phyloP scores from a whole-genome alignment of 495 filamentous ascomycete species.

The Astrocystis sublimbata region DNA sequence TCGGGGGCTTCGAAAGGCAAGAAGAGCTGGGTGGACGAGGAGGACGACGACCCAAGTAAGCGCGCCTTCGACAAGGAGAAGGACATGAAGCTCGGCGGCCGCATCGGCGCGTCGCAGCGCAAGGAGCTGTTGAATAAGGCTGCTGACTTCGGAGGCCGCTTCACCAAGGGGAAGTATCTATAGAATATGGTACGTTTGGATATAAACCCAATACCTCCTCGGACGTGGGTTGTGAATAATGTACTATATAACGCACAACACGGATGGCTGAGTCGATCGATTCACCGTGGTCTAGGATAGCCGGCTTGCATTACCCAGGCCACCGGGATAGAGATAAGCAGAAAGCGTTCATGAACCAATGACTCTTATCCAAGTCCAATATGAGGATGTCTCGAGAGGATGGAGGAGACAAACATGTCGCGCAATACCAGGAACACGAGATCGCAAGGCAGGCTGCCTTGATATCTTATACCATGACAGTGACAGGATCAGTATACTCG shows the following conservation, averaged over 20 bases:
- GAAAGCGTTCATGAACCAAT: no score
- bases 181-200: constrained; percentile 37
- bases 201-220: no score
- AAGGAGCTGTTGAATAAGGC: constrained; percentile 79
- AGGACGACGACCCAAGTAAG: constrained; percentile 89
- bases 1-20: neutral
- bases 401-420: no score
- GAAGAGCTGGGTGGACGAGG: constrained; percentile 46
- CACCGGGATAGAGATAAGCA: no score
- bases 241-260: no score
- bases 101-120: constrained; percentile 71
- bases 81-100: constrained; percentile 79
- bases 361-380: neutral
- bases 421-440: neutral
- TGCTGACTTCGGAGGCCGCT: constrained; percentile 78
- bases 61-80: constrained; percentile 91
- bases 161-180: constrained; percentile 76
- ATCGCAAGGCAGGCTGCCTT: neutral
- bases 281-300: no score
- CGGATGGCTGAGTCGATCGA: no score
- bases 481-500: no score
- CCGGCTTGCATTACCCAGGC: no score
- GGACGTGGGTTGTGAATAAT: no score
- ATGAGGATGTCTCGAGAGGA: neutral
- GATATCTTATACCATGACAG: neutral